Evolutionary conservation across 768 basidiomycete genomes (phyloP).

Genomic region (Termitomyces sp.): DNA sequence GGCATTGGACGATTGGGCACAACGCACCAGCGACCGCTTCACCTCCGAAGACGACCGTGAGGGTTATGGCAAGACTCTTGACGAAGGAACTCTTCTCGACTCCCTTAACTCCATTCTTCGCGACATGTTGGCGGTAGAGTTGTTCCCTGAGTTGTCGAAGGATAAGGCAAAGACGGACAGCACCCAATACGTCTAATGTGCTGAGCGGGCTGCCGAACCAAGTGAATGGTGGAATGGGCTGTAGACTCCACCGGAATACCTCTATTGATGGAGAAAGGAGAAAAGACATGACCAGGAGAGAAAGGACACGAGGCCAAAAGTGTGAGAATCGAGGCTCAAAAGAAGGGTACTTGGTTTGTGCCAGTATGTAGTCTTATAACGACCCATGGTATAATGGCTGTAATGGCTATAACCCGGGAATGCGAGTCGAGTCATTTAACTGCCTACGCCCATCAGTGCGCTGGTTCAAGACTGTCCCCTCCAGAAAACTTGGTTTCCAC

Average conservation of each 20-base stretch:
- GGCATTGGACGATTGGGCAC: not conserved
- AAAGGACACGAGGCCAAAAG: not conserved
- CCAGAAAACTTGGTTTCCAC: constrained; percentile 91
- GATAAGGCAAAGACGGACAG: constrained; percentile 62
- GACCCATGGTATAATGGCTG: constrained; percentile 65
- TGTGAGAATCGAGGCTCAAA: not conserved
- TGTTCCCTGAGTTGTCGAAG: constrained; percentile 63
- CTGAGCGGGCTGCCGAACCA: constrained; percentile 58
- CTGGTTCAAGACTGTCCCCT: constrained; percentile 93
- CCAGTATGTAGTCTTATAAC: not conserved
- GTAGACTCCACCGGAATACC: constrained; percentile 46
- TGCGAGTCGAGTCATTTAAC: constrained; percentile 60
- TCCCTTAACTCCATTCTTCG: constrained; percentile 27
- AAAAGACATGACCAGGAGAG: constrained; percentile 22
- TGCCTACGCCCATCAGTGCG: constrained; percentile 65
- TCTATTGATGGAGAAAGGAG: constrained; percentile 37
- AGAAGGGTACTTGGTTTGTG: not conserved
- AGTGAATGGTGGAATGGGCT: constrained; percentile 59
- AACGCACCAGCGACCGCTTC: constrained; percentile 60
- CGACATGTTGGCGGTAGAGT: constrained; percentile 36
- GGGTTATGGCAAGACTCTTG: constrained; percentile 48
- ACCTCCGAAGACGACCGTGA: constrained; percentile 75
- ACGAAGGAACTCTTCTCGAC: constrained; percentile 51
- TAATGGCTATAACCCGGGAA: constrained; percentile 79
- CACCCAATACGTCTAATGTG: constrained; percentile 62